These are phyloP conservation scores for Colletotrichum trifolii DNA, from an alignment of 2,329 filamentous ascomycete genomes.

Conservation along the genomic window DNA sequence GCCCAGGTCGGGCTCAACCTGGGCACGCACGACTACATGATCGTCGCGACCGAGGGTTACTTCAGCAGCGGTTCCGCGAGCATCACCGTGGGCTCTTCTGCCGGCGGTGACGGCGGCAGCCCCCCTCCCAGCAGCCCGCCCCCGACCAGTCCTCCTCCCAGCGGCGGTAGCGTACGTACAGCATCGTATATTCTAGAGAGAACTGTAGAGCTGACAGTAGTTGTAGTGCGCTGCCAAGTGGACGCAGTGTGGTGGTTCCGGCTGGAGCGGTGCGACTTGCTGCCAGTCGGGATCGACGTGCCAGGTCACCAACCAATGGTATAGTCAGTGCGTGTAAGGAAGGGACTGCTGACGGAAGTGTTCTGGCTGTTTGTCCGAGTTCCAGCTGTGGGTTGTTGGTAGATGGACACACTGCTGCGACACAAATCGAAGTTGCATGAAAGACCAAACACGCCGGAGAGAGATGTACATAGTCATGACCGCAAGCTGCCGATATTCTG, in stretches of 20 bases:
- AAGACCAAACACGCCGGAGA: no score
- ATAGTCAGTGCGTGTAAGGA: slow-evolving; percentile 39
- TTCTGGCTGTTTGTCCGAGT: no score
- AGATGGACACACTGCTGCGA: no score
- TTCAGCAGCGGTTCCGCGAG: slow-evolving; percentile 44
- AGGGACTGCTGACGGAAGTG: not conserved
- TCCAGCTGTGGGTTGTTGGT: no score
- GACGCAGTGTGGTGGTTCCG: slow-evolving; percentile 40
- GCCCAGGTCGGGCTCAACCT: slow-evolving; percentile 57
- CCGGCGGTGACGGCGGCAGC: slow-evolving; percentile 20
- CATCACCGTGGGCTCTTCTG: slow-evolving; percentile 37
- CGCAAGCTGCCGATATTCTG: no score
- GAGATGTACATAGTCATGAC: no score
- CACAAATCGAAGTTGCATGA: no score
- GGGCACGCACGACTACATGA: slow-evolving; percentile 64
- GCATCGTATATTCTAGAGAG: not conserved
- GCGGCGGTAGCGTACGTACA: slow-evolving; percentile 15
- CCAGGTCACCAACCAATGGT: slow-evolving; percentile 40
- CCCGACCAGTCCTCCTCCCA: slow-evolving; percentile 17
- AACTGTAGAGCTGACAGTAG: not conserved
- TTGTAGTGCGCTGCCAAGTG: slow-evolving; percentile 37
- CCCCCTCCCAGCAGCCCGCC: slow-evolving; percentile 23
- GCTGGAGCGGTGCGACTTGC: slow-evolving; percentile 41
- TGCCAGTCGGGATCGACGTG: slow-evolving; percentile 41
- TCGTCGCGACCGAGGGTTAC: slow-evolving; percentile 63